phyloP scores from a whole-genome alignment of 768 basidiomycete species.

The Cyclocybe cylindracea region DNA sequence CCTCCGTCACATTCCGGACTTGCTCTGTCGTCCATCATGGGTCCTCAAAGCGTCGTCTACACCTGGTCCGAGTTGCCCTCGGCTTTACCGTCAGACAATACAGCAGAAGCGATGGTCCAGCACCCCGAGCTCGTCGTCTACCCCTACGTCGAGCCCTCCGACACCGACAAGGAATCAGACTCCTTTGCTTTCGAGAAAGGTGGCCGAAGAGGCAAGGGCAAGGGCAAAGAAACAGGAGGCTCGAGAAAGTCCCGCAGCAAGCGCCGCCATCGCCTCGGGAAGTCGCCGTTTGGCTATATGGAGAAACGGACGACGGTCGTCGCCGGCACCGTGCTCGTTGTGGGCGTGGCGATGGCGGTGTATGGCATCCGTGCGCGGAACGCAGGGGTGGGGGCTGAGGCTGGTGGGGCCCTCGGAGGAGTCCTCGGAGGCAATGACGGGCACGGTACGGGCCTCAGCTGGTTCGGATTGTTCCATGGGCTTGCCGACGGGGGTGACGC shows the following conservation, averaged over 20 bases:
- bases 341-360: conserved; percentile 71
- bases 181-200: not conserved
- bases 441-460: too few species aligned
- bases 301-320: conserved; percentile 46
- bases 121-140: conserved; percentile 59
- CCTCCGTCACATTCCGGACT: conserved; percentile 64
- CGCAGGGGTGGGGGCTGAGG: conserved; percentile 5
- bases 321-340: conserved; percentile 65
- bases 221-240: conserved; percentile 13
- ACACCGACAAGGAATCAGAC: conserved; percentile 23
- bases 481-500: conserved; percentile 19
- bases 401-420: not conserved
- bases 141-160: conserved; percentile 39
- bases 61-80: conserved; percentile 64
- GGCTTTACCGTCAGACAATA: conserved; percentile 49
- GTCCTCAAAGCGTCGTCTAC: conserved; percentile 73
- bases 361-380: conserved; percentile 42
- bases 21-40: conserved; percentile 61
- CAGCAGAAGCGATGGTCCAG: conserved; percentile 61
- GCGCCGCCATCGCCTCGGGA: conserved; percentile 19
- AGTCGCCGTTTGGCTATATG: conserved; percentile 24
- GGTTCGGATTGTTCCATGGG: conserved; percentile 17
- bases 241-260: conserved; percentile 13
- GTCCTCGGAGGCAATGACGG: too few species aligned
- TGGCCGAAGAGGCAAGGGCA: conserved; percentile 4